A percentile compares a stretch with the other conserved stretches of the same genome.
Evolutionary conservation across 495 filamentous ascomycete genomes (phyloP).

Genomic region (Neurospora intermedia): DNA sequence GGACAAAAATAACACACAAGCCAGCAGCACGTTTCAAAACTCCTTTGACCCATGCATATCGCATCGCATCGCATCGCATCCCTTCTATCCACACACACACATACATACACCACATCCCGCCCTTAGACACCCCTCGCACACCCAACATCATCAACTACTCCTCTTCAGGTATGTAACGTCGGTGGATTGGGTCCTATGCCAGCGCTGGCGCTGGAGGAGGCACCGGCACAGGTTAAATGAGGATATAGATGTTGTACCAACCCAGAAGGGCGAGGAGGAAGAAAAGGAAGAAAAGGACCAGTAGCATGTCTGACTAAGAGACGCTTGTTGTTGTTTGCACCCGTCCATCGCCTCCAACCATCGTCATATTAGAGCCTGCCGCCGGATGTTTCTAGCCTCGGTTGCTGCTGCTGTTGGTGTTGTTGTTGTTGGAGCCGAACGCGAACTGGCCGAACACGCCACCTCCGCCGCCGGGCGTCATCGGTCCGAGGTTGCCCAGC

Average conservation of each 20-base stretch:
- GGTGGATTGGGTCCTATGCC: background rate
- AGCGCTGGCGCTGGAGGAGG: background rate
- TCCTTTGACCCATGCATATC: background rate
- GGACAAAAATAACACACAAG: background rate
- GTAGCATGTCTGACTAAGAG: background rate
- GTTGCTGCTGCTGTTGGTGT: background rate
- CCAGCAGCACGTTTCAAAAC: background rate
- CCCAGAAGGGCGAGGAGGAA: background rate
- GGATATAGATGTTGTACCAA: background rate
- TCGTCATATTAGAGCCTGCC: background rate
- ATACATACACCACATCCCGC: background rate
- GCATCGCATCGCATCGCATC: background rate
- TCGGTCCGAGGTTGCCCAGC: constrained; percentile 41
- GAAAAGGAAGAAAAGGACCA: background rate
- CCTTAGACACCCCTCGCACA: background rate
- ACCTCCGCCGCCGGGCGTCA: constrained; percentile 59
- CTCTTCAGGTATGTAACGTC: background rate
- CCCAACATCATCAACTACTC: background rate
- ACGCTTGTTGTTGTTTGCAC: background rate
- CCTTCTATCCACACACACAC: background rate
- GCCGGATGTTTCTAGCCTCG: background rate
- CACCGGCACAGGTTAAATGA: background rate
- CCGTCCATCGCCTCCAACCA: background rate
- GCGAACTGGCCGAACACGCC: constrained; percentile 51
- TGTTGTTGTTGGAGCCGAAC: constrained; percentile 24